Conservation (phyloP, 2,329 filamentous ascomycete genomes). For the Ascochyta koolunga region DNA sequence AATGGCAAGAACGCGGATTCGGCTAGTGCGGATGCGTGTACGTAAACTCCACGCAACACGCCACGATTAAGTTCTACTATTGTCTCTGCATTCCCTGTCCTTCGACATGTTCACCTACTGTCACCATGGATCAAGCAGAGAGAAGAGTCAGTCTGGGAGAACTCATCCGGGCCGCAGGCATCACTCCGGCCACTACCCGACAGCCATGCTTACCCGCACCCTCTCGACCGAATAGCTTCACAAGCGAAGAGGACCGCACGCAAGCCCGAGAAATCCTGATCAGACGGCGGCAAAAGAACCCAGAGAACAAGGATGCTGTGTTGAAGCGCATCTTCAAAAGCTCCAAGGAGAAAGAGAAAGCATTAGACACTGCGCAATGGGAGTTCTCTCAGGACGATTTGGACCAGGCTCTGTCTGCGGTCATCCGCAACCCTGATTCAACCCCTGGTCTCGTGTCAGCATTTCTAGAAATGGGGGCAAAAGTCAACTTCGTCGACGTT, state of each 20-base stretch:
- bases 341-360: constrained; percentile 45
- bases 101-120: constrained; percentile 11
- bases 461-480: constrained; percentile 42
- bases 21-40: constrained; percentile 12
- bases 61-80: constrained; percentile 12
- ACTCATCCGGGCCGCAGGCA: constrained; percentile 37
- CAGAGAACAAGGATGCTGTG: constrained; percentile 39
- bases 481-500: constrained; percentile 40
- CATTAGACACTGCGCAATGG: constrained; percentile 28
- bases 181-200: constrained; percentile 32
- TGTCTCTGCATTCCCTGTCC: constrained; percentile 2
- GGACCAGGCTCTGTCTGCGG: constrained; percentile 42
- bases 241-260: constrained; percentile 41
- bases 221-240: constrained; percentile 34
- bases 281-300: constrained; percentile 37
- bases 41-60: constrained; percentile 11
- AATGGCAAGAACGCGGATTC: constrained; percentile 1
- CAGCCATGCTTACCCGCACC: constrained; percentile 43
- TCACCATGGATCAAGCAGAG: constrained; percentile 30
- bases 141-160: constrained; percentile 36
- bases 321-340: constrained; percentile 45
- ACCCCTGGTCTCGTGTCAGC: constrained; percentile 43
- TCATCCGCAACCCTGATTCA: constrained; percentile 38
- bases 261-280: constrained; percentile 41
- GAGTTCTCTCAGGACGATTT: constrained; percentile 45